Evolutionary conservation across 345 rosid species (phyloP).

Genomic region (Eucalyptus rudis): DNA sequence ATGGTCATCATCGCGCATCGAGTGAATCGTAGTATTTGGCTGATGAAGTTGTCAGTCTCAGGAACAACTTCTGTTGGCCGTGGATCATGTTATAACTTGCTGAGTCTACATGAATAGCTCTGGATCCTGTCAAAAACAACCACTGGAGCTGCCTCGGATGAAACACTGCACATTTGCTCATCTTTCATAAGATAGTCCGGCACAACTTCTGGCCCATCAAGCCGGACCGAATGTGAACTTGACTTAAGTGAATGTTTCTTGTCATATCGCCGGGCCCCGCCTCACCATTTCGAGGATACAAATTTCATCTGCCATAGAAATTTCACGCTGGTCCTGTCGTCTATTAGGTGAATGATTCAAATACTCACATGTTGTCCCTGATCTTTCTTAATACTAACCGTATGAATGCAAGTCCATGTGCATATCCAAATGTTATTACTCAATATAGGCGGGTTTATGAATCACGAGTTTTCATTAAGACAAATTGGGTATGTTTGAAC

Average conservation of each 20-base stretch:
- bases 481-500: accelerated
- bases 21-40: not conserved
- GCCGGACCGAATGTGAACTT: not conserved
- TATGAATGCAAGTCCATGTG: not conserved
- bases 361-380: accelerated
- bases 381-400: not conserved
- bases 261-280: not conserved
- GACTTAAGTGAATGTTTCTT: accelerated
- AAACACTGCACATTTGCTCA: not conserved
- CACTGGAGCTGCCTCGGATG: not conserved
- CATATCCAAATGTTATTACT: not conserved
- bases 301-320: not conserved
- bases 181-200: not conserved
- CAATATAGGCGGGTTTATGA: accelerated
- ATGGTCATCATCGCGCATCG: not conserved
- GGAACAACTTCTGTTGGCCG: not conserved
- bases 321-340: accelerated
- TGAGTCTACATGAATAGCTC: not conserved
- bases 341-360: not conserved
- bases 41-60: not conserved
- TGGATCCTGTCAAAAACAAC: not conserved
- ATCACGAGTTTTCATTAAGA: accelerated
- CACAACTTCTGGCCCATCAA: not conserved
- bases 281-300: not conserved
- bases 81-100: not conserved